These are phyloP conservation scores for Coniochaeta hoffmannii DNA, from an alignment of 2,329 filamentous ascomycete genomes.

Conservation along the genomic window DNA sequence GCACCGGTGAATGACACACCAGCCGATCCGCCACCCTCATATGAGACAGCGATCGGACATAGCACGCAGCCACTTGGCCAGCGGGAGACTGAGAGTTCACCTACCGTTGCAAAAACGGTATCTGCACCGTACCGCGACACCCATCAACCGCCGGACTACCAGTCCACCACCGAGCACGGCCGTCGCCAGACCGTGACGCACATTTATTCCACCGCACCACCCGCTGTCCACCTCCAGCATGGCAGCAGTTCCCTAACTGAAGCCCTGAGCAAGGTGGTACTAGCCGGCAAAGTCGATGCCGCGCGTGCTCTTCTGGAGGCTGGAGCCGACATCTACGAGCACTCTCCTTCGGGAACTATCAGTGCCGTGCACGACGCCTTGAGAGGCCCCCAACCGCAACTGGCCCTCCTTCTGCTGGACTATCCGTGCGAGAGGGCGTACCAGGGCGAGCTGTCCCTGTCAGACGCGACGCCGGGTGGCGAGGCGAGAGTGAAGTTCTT, in stretches of 20 bases:
- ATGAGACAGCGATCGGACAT: not conserved
- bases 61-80: not conserved
- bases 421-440: slow-evolving; percentile 4
- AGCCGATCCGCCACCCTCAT: not conserved
- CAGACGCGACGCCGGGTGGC: not conserved
- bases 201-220: not conserved
- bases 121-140: not conserved
- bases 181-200: not conserved
- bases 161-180: not conserved
- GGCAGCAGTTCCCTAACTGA: not conserved
- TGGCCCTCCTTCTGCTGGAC: slow-evolving; percentile 6
- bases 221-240: not conserved
- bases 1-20: not conserved
- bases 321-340: slow-evolving; percentile 10
- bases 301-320: slow-evolving; percentile 12
- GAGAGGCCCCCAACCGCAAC: slow-evolving; percentile 7
- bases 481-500: slow-evolving; percentile 3
- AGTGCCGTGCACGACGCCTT: slow-evolving; percentile 12
- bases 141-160: not conserved
- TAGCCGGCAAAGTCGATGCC: slow-evolving; percentile 8
- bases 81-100: not conserved
- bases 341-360: not conserved
- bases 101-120: not conserved
- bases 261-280: slow-evolving; percentile 7
- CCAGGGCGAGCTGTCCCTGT: not conserved